Evolutionary conservation across 306 rosid species (phyloP), one percentile per base, ranked within the genome.

Genomic region (Pterocarpus macrocarpus): DNA sequence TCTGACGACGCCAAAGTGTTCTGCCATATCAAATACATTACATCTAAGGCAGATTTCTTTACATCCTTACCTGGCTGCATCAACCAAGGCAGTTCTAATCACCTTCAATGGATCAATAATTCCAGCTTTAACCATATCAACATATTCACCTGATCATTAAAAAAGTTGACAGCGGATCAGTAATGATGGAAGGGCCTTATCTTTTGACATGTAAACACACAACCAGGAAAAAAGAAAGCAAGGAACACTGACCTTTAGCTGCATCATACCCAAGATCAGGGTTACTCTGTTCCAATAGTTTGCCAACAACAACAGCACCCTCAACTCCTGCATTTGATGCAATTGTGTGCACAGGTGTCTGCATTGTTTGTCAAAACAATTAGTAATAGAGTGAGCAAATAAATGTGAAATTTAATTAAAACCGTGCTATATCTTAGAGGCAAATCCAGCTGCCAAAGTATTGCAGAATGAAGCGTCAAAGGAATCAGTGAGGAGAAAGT

Each of bases 241-340:
- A 75, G 44, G 49, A 71, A 62, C 28, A 73, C 89, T 34, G n/a
- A 95, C 99, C 99, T 90, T 95, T 95, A 35, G 99, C 99, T 16
- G 99, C 99, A 75, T 95, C 99, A 35, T 95, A 95, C 14, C 99
- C 99, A 69, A 91, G 89, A 85, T 93, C 97, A 49, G 96, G 87
- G 86, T 88, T 75, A 34, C 86, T 88, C 65, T 89, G 96, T 78
- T 95, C 99, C 93, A 91, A 86, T 47, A 95, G 90, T 88, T 95
- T 95, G 28, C 99, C 98, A 11, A 95, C 99, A 69, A 95, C 90
- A 76, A 95, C 99, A 8, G 99, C 99, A 45, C 99, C 99, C 86
- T 95, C 99, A 53, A 91, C 99, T 81, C 99, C 99, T 0, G 99
- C 99, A 81, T 95, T 95, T 45, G 90, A 75, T 38, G 99, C 99